These are phyloP conservation scores for Brettanomyces bruxellensis DNA, from an alignment of 805 yeast genomes.

Conservation along the genomic window DNA sequence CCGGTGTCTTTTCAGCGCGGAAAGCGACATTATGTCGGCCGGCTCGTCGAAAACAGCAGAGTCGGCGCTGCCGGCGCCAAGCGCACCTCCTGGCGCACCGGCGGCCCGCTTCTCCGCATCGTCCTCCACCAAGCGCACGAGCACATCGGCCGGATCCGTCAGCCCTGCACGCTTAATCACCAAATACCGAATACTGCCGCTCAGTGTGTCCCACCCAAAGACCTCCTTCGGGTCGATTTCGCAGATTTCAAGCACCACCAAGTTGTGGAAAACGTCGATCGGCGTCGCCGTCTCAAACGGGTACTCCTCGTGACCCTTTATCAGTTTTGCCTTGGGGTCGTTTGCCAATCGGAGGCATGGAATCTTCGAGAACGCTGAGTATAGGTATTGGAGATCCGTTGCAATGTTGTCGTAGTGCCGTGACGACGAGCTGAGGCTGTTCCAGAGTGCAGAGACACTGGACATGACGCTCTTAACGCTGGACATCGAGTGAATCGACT, in stretches of 20 bases:
- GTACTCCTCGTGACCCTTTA: conserved; percentile 57
- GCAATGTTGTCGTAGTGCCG: conserved; percentile 34
- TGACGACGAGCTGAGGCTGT: conserved; percentile 25
- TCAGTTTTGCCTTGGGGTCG: conserved; percentile 47
- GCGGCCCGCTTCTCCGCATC: conserved; percentile 29
- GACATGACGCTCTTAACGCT: conserved; percentile 48
- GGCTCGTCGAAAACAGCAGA: conserved; percentile 5
- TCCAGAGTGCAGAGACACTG: conserved; percentile 34
- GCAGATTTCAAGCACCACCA: conserved; percentile 50
- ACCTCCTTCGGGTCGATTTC: conserved; percentile 58
- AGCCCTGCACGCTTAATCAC: conserved; percentile 44
- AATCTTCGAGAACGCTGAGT: conserved; percentile 54
- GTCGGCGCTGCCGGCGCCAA: conserved; percentile 11
- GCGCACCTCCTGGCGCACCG: conserved; percentile 2
- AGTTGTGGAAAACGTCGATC: conserved; percentile 48
- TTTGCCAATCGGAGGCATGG: conserved; percentile 57
- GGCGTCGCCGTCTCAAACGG: conserved; percentile 69
- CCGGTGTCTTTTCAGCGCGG: conserved; percentile 3
- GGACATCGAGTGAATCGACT: conserved; percentile 49
- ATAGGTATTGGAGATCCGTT: conserved; percentile 42
- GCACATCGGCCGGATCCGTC: conserved; percentile 42
- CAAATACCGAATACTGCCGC: conserved; percentile 46
- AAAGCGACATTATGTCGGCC: background rate
- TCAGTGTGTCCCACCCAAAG: conserved; percentile 53
- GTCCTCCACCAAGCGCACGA: conserved; percentile 44